Conservation (phyloP, 2,329 filamentous ascomycete species). For the Venturia carpophila region DNA sequence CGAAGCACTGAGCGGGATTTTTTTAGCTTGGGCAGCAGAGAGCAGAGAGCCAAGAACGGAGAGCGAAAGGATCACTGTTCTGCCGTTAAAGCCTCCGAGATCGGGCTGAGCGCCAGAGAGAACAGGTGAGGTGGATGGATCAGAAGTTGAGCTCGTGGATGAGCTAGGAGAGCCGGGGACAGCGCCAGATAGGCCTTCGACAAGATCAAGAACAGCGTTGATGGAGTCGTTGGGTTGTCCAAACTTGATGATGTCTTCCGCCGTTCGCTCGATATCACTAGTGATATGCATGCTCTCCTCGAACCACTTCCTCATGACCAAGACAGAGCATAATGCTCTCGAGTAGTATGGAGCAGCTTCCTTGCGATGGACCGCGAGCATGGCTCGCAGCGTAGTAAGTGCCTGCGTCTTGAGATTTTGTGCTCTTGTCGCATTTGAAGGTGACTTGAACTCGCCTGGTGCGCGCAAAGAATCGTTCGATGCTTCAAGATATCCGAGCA, state of each 20-base stretch:
- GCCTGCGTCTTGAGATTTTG: slow-evolving; percentile 69
- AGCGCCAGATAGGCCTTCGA: slow-evolving; percentile 28
- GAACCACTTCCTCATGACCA: slow-evolving; percentile 57
- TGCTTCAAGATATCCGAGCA: slow-evolving; percentile 65
- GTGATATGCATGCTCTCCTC: slow-evolving; percentile 65
- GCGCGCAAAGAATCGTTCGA: slow-evolving; percentile 32
- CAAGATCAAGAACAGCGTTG: slow-evolving; percentile 31
- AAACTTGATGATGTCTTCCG: slow-evolving; percentile 61
- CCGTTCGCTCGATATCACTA: slow-evolving; percentile 63
- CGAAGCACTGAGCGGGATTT: slow-evolving; percentile 26
- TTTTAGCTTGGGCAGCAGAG: slow-evolving; percentile 29
- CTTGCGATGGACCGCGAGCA: slow-evolving; percentile 60
- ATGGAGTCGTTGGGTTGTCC: slow-evolving; percentile 52
- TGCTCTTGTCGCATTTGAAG: slow-evolving; percentile 52
- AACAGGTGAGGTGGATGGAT: slow-evolving; percentile 29
- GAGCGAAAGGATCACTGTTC: slow-evolving; percentile 34
- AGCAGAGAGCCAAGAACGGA: slow-evolving; percentile 33
- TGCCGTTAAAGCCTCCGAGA: slow-evolving; percentile 19
- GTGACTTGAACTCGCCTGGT: slow-evolving; percentile 33
- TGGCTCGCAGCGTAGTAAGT: slow-evolving; percentile 62
- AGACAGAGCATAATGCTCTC: slow-evolving; percentile 57
- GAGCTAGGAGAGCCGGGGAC: slow-evolving; percentile 22
- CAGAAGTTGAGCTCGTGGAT: slow-evolving; percentile 21
- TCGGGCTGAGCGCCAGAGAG: slow-evolving; percentile 19
- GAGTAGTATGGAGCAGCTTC: slow-evolving; percentile 61